These are phyloP conservation scores for Apiospora sp. DNA, from an alignment of 2,329 filamentous ascomycete genomes.

Conservation along the genomic window DNA sequence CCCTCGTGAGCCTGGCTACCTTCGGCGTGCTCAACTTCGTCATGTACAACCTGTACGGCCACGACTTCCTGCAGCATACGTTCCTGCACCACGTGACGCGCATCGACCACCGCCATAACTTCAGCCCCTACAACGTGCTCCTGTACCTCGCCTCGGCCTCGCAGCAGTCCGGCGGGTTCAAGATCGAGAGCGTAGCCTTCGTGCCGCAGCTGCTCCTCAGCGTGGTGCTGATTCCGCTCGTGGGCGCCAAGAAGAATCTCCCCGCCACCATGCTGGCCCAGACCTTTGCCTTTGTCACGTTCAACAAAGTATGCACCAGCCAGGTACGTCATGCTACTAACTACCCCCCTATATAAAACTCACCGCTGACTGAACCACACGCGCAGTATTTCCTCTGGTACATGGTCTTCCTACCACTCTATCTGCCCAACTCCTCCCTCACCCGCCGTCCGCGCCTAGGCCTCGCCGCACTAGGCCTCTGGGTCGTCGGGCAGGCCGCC, in stretches of 20 bases:
- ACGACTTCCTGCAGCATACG: conserved; percentile 85
- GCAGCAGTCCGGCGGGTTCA: conserved; percentile 37
- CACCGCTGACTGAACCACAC: not conserved
- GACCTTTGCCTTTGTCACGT: conserved; percentile 95
- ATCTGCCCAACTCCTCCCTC: conserved; percentile 82
- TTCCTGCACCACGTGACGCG: conserved; percentile 92
- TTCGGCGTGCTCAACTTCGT: conserved; percentile 77
- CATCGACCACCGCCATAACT: conserved; percentile 97
- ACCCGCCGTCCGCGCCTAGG: conserved; percentile 68
- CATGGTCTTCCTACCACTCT: conserved; percentile 89
- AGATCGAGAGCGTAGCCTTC: conserved; percentile 84
- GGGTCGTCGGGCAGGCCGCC: conserved; percentile 77
- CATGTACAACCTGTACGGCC: conserved; percentile 85
- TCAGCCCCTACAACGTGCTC: conserved; percentile 93
- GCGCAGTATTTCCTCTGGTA: conserved; percentile 97
- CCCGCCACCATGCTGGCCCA: conserved; percentile 89
- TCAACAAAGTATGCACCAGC: conserved; percentile 99
- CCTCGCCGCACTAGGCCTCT: conserved; percentile 69
- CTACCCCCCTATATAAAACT: conserved; percentile 17
- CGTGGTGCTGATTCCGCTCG: conserved; percentile 76
- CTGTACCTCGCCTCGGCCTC: conserved; percentile 83
- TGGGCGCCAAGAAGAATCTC: conserved; percentile 81
- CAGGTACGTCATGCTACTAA: conserved; percentile 67
- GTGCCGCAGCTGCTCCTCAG: conserved; percentile 86
- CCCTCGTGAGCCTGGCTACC: conserved; percentile 71